Evolutionary conservation across 805 yeast species (phyloP), one percentile per base, ranked within the genome.

Genomic region (Pichia thaimueangensis): DNA sequence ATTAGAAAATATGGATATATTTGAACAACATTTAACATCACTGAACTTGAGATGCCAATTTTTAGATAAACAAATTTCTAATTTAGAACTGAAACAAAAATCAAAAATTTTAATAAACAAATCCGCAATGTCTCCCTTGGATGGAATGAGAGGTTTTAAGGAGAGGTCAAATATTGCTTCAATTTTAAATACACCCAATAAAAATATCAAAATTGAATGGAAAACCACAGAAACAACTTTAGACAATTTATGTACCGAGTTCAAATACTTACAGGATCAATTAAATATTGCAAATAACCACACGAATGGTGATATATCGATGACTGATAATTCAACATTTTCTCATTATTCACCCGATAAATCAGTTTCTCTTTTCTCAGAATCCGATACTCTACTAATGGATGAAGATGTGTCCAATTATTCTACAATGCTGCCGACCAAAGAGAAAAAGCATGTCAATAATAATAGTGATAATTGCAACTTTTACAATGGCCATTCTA

Each of bases 141-240:
- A 27, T 4, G 32, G 32, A 4, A 6, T 36, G 11, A 27, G 9
- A 36, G 24, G 13, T 5, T 36, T 36, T 36, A 36, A 27, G 20
- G 39, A 36, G 15, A 5, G 32, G 12, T 38, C 36, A 10, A 33
- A 27, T 24, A 54, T 56, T 6, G 2, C 6, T 2, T 11, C 29
- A 25, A 25, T 12, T 11, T 25, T n/a, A 25, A 25, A n/a, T n/a
- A n/a, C n/a, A n/a, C n/a, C n/a, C n/a, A n/a, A n/a, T n/a, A n/a
- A n/a, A n/a, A n/a, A n/a, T n/a, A n/a, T 25, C n/a, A 65, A 62
- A 31, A 50, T 69, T 24, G 68, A 69, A 43, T 67, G 71, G 71
- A 60, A 65, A 56, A 68, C 73, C 5, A 63, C 69, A 0, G 71
- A 68, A 39, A 70, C 74, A 2, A 71, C 74, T 3, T 53, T 69